A percentile compares a stretch with the other conserved stretches of the same genome.
These are phyloP conservation scores for Secale cereale DNA, from an alignment of 176 grass and related monocot genomes.

Conservation along the genomic window DNA sequence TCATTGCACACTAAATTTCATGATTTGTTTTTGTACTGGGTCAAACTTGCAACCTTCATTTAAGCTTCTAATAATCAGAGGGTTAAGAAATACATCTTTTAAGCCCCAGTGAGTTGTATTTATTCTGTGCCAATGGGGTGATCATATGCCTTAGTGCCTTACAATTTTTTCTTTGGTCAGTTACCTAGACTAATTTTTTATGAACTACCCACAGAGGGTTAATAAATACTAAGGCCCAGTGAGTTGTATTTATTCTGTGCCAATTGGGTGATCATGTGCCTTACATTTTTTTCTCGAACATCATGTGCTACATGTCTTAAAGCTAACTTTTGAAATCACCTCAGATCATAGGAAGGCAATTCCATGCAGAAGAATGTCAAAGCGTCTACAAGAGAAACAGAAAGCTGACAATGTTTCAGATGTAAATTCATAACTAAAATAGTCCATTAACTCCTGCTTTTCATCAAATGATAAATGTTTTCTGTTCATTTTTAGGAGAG, in stretches of 20 bases:
- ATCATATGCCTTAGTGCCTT: no score
- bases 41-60: background rate
- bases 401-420: conserved; percentile 28
- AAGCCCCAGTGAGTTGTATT: no score
- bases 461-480: background rate
- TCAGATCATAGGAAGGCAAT: conserved; percentile 26
- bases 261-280: background rate
- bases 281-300: background rate
- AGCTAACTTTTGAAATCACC: background rate
- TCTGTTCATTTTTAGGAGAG: conserved; percentile 29
- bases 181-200: background rate
- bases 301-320: background rate
- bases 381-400: conserved; percentile 45
- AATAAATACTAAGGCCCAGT: background rate
- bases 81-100: no score
- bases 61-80: background rate
- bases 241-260: background rate
- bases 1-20: background rate
- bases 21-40: background rate
- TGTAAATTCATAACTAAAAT: conserved; percentile 22
- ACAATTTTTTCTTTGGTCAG: no score
- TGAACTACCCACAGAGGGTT: background rate
- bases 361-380: conserved; percentile 46
- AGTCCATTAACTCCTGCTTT: background rate
- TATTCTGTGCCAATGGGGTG: no score